Evolutionary conservation across 345 rosid species (phyloP), one percentile per base, ranked within the genome.

Genomic region (Brassica nigra): DNA sequence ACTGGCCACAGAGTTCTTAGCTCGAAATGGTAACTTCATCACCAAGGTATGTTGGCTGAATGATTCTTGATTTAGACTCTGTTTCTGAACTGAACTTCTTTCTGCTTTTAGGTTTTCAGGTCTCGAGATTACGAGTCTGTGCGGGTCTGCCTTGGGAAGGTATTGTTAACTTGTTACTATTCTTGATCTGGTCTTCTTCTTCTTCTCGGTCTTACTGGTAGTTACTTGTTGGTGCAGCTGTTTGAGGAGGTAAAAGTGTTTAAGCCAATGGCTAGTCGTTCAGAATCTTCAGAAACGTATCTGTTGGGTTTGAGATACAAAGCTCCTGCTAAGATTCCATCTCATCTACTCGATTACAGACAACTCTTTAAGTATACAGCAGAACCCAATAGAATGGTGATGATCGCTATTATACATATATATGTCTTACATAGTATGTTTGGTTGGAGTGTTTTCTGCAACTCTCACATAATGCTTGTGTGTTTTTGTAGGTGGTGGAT

Each of bases 191-290:
- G 63, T 34, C 12, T 28, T 5, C 3, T 70, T 34, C 12, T 28
- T 5, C 3, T 29, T 30, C 6, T 34, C 47, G 8, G 2, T 76
- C 62, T 71, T 5, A 68, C 20, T 69, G 8, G 10, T 8, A 8
- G 39, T 9, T 78, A 34, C 37, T 34, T 81, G 36, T 5, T 7
- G 75, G 7, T 82, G 73, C 72, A 95, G 98, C 89, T 95, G 27
- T 93, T 95, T 85, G 98, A 91, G 33, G 93, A 90, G 84, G 97
- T 93, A 58, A 97, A 93, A 82, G 97, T 93, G 76, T 91, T 83
- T 75, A 95, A 95, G 81, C 99, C 99, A 7, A 86, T 91, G 3
- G 99, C 99, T n/a, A 92, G 98, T 87, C 97, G 97, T 66, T 88
- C 96, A 1, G 70, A 92, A 33, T 95, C 99, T 78, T 97, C 99